Evolutionary conservation across 495 filamentous ascomycete species (phyloP), one percentile per base, ranked within the genome.

Genomic region (Annulohypoxylon maeteangense): DNA sequence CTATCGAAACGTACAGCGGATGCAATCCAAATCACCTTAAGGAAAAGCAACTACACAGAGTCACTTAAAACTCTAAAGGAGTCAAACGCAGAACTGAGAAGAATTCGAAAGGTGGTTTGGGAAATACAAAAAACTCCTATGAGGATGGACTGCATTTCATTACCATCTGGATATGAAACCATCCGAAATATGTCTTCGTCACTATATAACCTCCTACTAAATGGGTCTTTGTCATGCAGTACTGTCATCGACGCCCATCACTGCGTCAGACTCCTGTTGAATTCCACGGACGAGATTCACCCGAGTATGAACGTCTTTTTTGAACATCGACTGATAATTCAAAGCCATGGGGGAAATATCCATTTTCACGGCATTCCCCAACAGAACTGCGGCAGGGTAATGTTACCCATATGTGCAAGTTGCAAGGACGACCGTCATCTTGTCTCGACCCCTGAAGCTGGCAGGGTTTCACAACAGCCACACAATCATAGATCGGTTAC

Each of bases 111-210:
- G n/a, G 7, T 10, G n/a, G 42, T 44, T 3, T 1, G 3, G 1
- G 22, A 50, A 10, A 18, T 66, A 7, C 27, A 47, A 7, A 8
- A 20, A 14, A 18, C 7, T 23, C 12, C 0, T 27, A 20, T 18
- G 42, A 38, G 0, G 20, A 25, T 6, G 4, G n/a, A 18, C 2
- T 6, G 1, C 1, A 20, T 42, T 22, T 32, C 29, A 23, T 53
- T 66, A 8, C 63, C 63, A 8, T 12, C 63, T n/a, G n/a, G 7
- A 23, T 66, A 66, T 32, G 22, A 14, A 31, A 10, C 18, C 5
- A 44, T n/a, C 32, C 63, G 20, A 29, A 22, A 50, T 1, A 59
- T 66, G 54, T 66, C 63, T 29, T 38, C 27, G 11, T 40, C n/a
- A 10, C 42, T 59, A 31, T n/a, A 59, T 23, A n/a, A 31, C 8